Evolutionary conservation across 2,329 filamentous ascomycete genomes (phyloP).

Genomic region (Mycosphaerelloides madeirae): DNA sequence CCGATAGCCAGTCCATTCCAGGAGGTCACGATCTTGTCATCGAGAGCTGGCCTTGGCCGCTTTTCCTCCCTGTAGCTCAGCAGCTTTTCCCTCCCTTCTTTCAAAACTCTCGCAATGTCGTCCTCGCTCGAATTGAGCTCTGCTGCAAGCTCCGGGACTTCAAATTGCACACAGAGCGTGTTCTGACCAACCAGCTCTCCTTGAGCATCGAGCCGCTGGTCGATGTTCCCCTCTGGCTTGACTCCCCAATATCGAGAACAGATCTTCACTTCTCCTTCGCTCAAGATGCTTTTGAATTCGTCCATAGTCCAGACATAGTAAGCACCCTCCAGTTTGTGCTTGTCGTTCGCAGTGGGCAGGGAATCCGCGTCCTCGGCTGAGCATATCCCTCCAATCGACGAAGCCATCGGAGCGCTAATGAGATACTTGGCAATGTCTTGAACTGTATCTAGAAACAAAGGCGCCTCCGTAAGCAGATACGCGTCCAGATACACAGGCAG

Average conservation of each 20-base stretch:
- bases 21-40: conserved; percentile 80
- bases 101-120: conserved; percentile 64
- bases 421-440: conserved; percentile 85
- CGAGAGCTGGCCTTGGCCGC: conserved; percentile 70
- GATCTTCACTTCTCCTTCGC: conserved; percentile 63
- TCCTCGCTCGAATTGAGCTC: conserved; percentile 69
- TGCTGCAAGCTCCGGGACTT: conserved; percentile 63
- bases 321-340: conserved; percentile 81
- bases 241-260: conserved; percentile 83
- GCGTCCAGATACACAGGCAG: conserved; percentile 81
- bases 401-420: conserved; percentile 63
- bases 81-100: conserved; percentile 62
- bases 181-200: conserved; percentile 96
- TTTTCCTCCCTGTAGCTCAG: conserved; percentile 67
- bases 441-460: conserved; percentile 71
- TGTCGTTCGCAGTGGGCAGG: conserved; percentile 65
- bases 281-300: conserved; percentile 75
- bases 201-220: conserved; percentile 74
- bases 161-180: conserved; percentile 68
- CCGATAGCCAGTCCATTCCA: conserved; percentile 89
- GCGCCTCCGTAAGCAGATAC: conserved; percentile 64
- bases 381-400: conserved; percentile 69
- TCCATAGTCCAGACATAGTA: conserved; percentile 92
- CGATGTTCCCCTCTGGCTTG: conserved; percentile 77
- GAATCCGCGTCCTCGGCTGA: conserved; percentile 91